These are phyloP conservation scores for Fusarium sp. DNA, from an alignment of 2,329 filamentous ascomycete genomes.

Conservation along the genomic window DNA sequence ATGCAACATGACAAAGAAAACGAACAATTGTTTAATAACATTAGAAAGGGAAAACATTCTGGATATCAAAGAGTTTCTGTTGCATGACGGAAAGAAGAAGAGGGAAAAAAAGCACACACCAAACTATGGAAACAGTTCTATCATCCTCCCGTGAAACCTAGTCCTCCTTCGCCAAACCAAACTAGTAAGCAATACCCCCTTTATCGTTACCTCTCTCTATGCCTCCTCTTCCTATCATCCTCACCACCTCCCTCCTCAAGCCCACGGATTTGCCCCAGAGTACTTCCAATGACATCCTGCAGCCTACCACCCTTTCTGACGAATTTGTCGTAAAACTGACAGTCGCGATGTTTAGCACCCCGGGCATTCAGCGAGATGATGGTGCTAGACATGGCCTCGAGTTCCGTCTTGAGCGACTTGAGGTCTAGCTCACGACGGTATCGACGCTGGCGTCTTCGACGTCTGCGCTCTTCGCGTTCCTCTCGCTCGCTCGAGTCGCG, in stretches of 20 bases:
- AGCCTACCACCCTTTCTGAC: constrained; percentile 38
- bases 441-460: constrained; percentile 29
- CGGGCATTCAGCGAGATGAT: constrained; percentile 39
- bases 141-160: neutral
- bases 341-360: constrained; percentile 36
- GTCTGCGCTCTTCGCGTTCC: constrained; percentile 29
- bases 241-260: constrained; percentile 27
- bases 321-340: constrained; percentile 41
- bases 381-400: constrained; percentile 42
- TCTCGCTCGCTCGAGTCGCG: neutral
- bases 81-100: neutral
- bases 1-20: neutral
- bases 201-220: constrained; percentile 16
- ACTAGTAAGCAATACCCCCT: neutral
- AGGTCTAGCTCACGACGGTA: constrained; percentile 34
- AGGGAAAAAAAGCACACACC: neutral
- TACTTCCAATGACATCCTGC: constrained; percentile 40
- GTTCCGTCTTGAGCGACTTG: constrained; percentile 35
- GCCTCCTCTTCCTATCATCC: constrained; percentile 26
- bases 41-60: constrained; percentile 5
- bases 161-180: neutral
- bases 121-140: constrained; percentile 1
- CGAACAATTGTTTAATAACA: neutral
- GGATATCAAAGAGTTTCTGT: constrained; percentile 6
- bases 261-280: constrained; percentile 36